A percentile compares a stretch with the other conserved stretches of the same genome.
Conservation (phyloP, 345 rosid genomes). For the Eucalyptus polyanthemos region DNA sequence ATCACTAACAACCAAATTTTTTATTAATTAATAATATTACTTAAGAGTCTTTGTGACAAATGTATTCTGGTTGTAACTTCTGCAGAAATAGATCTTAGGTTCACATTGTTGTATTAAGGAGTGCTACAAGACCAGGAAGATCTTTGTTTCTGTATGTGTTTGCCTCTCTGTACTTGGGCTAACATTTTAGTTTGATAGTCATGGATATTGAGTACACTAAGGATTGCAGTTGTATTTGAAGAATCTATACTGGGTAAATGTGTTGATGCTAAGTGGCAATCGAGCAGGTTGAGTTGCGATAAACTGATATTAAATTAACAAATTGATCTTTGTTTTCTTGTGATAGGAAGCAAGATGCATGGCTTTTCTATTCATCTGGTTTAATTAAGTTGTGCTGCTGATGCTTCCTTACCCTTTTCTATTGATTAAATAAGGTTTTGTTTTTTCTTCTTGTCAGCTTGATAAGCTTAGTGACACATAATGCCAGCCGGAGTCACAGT, state of each 20-base stretch:
- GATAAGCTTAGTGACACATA: slow-evolving; percentile 80
- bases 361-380: not conserved
- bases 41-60: not conserved
- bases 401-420: not conserved
- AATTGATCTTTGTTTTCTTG: not conserved
- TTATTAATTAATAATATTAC: not conserved
- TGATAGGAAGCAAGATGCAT: not conserved
- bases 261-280: not conserved
- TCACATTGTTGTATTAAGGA: not conserved
- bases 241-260: not conserved
- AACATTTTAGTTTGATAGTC: not conserved
- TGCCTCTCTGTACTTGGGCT: not conserved
- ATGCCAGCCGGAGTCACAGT: slow-evolving; percentile 81
- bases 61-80: not conserved
- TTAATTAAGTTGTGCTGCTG: not conserved
- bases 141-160: not conserved
- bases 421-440: not conserved
- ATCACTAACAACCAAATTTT: not conserved
- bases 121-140: not conserved
- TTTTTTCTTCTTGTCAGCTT: slow-evolving; percentile 26
- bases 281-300: not conserved
- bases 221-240: not conserved
- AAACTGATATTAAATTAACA: not conserved
- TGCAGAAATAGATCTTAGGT: not conserved
- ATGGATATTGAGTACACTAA: not conserved